Percentiles rank a stretch among this genome's conserved stretches.
Conservation (phyloP, 345 rosid genomes). For the Hibiscus trionum region DNA sequence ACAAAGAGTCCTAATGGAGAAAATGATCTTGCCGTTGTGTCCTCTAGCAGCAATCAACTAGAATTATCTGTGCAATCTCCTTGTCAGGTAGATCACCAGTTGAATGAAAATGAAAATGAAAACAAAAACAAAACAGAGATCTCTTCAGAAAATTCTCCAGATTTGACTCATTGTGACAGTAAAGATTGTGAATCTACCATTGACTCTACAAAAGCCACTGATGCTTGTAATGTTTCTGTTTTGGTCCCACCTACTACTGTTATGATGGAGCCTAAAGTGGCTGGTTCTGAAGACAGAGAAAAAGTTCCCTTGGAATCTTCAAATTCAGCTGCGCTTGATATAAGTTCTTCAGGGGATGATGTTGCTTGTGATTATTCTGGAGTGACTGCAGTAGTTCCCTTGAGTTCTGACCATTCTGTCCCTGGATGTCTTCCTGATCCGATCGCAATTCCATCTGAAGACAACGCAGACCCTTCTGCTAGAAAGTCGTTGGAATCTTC, state of each 20-base stretch:
- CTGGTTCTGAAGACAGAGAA: not conserved
- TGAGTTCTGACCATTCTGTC: constrained; percentile 10
- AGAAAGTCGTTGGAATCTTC: not conserved
- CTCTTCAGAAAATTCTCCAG: constrained; percentile 6
- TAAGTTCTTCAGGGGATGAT: not conserved
- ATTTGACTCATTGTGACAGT: not conserved
- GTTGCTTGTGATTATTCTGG: constrained; percentile 15
- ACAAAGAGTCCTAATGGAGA: not conserved
- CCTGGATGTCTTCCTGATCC: constrained; percentile 10
- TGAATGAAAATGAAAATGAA: not conserved
- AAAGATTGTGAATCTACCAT: not conserved
- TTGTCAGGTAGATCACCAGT: not conserved
- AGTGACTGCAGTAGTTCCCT: constrained; percentile 7
- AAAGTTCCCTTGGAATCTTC: not conserved
- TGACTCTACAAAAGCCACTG: not conserved
- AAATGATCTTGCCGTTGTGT: constrained; percentile 1
- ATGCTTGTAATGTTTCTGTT: not conserved
- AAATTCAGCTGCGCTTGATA: constrained; percentile 15
- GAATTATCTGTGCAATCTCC: constrained; percentile 10
- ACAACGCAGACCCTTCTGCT: not conserved
- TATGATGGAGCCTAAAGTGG: not conserved
- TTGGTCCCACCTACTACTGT: not conserved
- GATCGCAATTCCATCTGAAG: constrained; percentile 11
- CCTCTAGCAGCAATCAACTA: constrained; percentile 10
- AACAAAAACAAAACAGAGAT: not conserved